Conservation (phyloP, 2,329 filamentous ascomycete genomes). For the Hypomyces rosellus region DNA sequence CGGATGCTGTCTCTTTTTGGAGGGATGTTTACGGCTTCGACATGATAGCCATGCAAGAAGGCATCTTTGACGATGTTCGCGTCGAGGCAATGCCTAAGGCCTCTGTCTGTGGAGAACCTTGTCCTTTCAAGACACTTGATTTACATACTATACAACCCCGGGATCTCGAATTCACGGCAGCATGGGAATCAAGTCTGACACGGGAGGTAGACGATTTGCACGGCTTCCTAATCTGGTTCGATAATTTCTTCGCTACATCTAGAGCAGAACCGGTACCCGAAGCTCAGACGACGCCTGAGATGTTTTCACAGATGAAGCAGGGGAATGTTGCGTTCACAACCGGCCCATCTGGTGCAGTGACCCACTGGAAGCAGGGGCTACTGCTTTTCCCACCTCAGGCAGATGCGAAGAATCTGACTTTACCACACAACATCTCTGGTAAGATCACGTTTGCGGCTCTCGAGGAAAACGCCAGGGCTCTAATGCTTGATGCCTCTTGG, state of each 20-base stretch:
- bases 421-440: slow-evolving; percentile 56
- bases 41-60: slow-evolving; percentile 83
- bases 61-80: slow-evolving; percentile 75
- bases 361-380: slow-evolving; percentile 87
- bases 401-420: slow-evolving; percentile 39
- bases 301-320: slow-evolving; percentile 50
- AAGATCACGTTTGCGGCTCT: slow-evolving; percentile 65
- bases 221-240: slow-evolving; percentile 88
- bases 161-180: slow-evolving; percentile 69
- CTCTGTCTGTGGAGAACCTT: slow-evolving; percentile 53
- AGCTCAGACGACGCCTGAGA: slow-evolving; percentile 50
- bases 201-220: slow-evolving; percentile 65
- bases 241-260: slow-evolving; percentile 77
- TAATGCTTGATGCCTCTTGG: slow-evolving; percentile 63
- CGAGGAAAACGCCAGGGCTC: slow-evolving; percentile 60
- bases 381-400: slow-evolving; percentile 60
- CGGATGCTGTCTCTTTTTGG: slow-evolving; percentile 80
- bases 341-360: slow-evolving; percentile 66
- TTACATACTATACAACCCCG: slow-evolving; percentile 64
- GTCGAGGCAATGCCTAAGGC: slow-evolving; percentile 62
- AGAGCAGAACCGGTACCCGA: slow-evolving; percentile 44
- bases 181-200: slow-evolving; percentile 57
- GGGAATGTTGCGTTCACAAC: slow-evolving; percentile 82
- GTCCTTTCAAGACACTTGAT: slow-evolving; percentile 67
- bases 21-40: slow-evolving; percentile 90